Conservation (phyloP, 1,284 basidiomycete species). For the Malassezia sympodialis region DNA sequence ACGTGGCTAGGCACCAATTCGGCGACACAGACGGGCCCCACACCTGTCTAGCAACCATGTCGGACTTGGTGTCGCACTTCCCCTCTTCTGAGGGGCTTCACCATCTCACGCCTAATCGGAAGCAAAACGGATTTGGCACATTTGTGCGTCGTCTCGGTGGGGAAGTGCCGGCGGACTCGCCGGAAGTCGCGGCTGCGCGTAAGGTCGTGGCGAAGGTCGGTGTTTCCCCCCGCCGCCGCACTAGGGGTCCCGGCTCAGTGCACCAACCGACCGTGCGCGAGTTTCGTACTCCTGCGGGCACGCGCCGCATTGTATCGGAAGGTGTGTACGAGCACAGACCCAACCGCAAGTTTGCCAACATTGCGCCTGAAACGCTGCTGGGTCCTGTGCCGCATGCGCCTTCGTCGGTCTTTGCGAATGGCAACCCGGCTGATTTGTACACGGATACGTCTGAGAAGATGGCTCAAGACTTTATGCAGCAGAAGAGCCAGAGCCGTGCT, state of each 20-base stretch:
- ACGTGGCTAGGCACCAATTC: background rate
- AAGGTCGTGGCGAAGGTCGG: slow-evolving; percentile 2
- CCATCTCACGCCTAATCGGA: background rate
- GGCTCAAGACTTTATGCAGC: background rate
- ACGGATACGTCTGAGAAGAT: background rate
- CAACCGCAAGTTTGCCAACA: background rate
- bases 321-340: background rate
- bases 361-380: slow-evolving; percentile 1
- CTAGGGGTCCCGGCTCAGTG: background rate
- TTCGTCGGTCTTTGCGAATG: slow-evolving; percentile 1
- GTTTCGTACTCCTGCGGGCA: background rate
- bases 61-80: background rate
- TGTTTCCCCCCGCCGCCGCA: background rate
- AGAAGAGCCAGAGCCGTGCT: background rate
- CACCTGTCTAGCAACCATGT: slow-evolving; percentile 4
- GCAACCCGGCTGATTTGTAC: slow-evolving; percentile 1
- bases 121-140: background rate
- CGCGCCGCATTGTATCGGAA: background rate
- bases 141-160: background rate
- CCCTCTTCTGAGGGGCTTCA: background rate
- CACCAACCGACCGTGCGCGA: background rate
- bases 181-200: background rate
- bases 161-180: background rate
- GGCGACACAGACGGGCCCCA: background rate
- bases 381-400: slow-evolving; percentile 6